phyloP scores from a whole-genome alignment of 805 yeast species.

The Sugiyamaella lignohabitans region DNA sequence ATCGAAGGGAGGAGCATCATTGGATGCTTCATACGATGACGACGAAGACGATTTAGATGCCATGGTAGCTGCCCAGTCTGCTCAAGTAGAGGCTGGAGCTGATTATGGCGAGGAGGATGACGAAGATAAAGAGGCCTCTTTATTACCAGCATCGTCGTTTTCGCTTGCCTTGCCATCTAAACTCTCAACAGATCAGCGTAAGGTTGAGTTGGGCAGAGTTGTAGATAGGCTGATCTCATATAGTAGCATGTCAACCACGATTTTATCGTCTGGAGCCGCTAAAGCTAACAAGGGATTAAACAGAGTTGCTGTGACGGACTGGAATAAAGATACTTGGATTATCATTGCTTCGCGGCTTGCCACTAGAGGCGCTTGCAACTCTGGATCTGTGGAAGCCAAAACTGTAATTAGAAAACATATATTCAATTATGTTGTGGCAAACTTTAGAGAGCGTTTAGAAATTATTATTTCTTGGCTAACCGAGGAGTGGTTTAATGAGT shows the following conservation, averaged over 20 bases:
- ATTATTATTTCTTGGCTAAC: constrained; percentile 85
- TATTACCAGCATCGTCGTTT: constrained; percentile 38
- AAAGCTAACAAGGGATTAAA: constrained; percentile 20
- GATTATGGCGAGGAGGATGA: constrained; percentile 23
- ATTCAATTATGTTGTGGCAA: constrained; percentile 64
- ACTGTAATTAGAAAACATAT: constrained; percentile 61
- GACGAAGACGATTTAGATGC: constrained; percentile 26
- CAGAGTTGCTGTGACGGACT: constrained; percentile 39
- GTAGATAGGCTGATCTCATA: constrained; percentile 22
- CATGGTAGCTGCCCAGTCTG: constrained; percentile 3
- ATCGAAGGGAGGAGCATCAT: constrained; percentile 19
- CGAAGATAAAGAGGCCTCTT: constrained; percentile 27
- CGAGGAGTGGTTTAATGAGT: constrained; percentile 84
- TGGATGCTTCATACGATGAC: constrained; percentile 32
- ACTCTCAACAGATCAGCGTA: constrained; percentile 16
- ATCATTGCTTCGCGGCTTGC: constrained; percentile 67
- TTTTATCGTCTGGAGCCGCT: constrained; percentile 15
- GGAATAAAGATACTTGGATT: constrained; percentile 73
- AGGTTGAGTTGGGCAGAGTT: constrained; percentile 14
- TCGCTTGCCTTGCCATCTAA: constrained; percentile 50
- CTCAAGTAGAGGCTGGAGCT: constrained; percentile 15
- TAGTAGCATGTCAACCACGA: constrained; percentile 9
- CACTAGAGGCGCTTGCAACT: constrained; percentile 59
- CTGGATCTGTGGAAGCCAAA: constrained; percentile 27
- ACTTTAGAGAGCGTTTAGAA: constrained; percentile 66